phyloP scores from a whole-genome alignment of 2,329 filamentous ascomycete species.

The Trichoderma guizhouense region DNA sequence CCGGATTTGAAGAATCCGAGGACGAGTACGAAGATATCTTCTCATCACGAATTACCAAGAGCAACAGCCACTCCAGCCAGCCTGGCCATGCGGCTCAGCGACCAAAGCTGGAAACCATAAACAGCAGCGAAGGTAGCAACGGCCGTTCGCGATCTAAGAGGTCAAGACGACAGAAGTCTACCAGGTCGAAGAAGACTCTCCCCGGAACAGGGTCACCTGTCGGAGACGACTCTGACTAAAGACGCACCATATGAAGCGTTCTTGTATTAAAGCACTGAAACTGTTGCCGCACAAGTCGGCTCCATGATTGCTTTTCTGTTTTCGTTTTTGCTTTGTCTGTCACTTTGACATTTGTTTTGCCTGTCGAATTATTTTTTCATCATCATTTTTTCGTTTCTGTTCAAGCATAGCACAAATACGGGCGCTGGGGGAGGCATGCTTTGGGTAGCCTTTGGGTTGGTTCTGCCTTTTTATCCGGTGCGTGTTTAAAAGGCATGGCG shows the following conservation, averaged over 20 bases:
- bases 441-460: conserved; percentile 15
- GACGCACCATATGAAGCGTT: background rate
- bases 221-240: conserved; percentile 37
- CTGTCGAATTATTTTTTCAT: background rate
- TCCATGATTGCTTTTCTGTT: background rate
- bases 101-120: conserved; percentile 47
- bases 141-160: conserved; percentile 30
- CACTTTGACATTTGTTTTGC: background rate
- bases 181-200: conserved; percentile 28
- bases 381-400: background rate
- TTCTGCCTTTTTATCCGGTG: conserved; percentile 7
- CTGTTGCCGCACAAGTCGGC: background rate
- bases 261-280: background rate
- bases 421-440: conserved; percentile 4
- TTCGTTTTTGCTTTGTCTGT: conserved; percentile 8
- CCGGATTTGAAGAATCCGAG: conserved; percentile 33
- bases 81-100: conserved; percentile 37
- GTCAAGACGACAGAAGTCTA: conserved; percentile 30
- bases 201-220: conserved; percentile 36
- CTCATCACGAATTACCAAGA: conserved; percentile 26
- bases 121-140: conserved; percentile 37
- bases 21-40: conserved; percentile 32
- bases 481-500: conserved; percentile 11
- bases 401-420: conserved; percentile 8
- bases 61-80: conserved; percentile 27